phyloP scores from a whole-genome alignment of 192 early-diverging fungal species.

The Podila epigama region DNA sequence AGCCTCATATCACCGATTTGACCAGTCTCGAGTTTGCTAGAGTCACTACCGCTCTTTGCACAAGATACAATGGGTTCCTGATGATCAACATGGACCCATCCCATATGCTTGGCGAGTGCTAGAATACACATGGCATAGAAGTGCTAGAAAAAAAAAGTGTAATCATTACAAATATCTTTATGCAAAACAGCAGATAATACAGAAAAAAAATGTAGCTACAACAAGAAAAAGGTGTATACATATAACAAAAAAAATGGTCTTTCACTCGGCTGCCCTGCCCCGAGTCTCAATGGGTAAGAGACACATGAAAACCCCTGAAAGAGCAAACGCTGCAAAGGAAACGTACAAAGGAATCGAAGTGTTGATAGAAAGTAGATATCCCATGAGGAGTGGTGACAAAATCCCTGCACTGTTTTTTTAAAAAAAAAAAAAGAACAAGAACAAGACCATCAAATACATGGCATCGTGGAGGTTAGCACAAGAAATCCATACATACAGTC shows the following conservation, averaged over 20 bases:
- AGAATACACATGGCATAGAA: neutral
- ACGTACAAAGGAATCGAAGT: slow-evolving; percentile 72
- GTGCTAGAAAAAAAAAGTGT: neutral
- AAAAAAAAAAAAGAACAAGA: neutral
- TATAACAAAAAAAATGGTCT: too few species aligned
- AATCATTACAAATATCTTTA: neutral
- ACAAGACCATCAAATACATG: neutral
- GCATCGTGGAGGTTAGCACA: neutral
- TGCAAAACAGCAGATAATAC: too few species aligned
- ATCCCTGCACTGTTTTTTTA: slow-evolving; percentile 62
- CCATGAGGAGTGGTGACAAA: slow-evolving; percentile 76
- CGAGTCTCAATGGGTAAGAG: slow-evolving; percentile 76
- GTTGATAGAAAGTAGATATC: slow-evolving; percentile 64
- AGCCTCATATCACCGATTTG: neutral
- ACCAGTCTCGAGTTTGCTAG: neutral
- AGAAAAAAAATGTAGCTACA: too few species aligned
- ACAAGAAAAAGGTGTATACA: too few species aligned
- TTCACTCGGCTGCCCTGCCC: slow-evolving; percentile 47
- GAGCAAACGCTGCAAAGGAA: slow-evolving; percentile 61
- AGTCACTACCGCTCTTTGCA: neutral
- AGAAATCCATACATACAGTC: neutral
- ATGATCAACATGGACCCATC: neutral
- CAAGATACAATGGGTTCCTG: neutral
- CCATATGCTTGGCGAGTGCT: neutral
- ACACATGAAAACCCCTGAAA: slow-evolving; percentile 69